Conservation (phyloP, 345 rosid genomes). For the Tarenaya hassleriana region DNA sequence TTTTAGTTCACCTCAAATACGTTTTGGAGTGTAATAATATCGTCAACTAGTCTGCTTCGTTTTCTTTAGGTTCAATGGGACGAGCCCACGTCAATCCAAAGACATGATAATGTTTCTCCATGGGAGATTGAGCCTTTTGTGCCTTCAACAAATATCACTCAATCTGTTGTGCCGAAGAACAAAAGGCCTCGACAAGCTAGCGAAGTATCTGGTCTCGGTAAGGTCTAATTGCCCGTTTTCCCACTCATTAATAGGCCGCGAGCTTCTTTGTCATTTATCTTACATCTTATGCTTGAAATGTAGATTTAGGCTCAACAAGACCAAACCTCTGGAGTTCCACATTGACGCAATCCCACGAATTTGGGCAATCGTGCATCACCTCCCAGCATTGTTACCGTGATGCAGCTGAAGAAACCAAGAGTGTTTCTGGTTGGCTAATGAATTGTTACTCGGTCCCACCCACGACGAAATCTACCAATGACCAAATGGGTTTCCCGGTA, state of each 20-base stretch:
- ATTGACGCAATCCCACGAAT: constrained; percentile 46
- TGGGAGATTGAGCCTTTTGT: constrained; percentile 86
- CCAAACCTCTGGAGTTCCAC: constrained; percentile 56
- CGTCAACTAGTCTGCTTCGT: constrained; percentile 3
- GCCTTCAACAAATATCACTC: constrained; percentile 42
- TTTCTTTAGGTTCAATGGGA: constrained; percentile 82
- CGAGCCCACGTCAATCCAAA: constrained; percentile 67
- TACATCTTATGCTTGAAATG: constrained; percentile 16
- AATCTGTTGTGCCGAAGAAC: constrained; percentile 40
- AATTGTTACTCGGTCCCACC: too few relatives aligned
- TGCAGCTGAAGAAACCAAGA: constrained; percentile 39
- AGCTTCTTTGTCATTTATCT: too few relatives aligned
- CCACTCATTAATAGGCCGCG: constrained; percentile 5
- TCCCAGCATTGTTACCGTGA: constrained; percentile 40
- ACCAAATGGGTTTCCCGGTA: constrained; percentile 24
- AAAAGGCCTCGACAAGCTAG: constrained; percentile 64
- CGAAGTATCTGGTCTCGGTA: constrained; percentile 48
- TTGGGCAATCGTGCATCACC: constrained; percentile 43
- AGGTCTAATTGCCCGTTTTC: constrained; percentile 7
- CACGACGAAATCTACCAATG: too few relatives aligned
- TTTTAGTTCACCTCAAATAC: constrained; percentile 4
- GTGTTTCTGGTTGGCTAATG: constrained; percentile 34
- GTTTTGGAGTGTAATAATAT: neutral
- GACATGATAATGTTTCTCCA: constrained; percentile 85
- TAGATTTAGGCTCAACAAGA: constrained; percentile 42